Evolutionary conservation across 2,329 filamentous ascomycete species (phyloP).

Genomic region (Colletotrichum sp.): DNA sequence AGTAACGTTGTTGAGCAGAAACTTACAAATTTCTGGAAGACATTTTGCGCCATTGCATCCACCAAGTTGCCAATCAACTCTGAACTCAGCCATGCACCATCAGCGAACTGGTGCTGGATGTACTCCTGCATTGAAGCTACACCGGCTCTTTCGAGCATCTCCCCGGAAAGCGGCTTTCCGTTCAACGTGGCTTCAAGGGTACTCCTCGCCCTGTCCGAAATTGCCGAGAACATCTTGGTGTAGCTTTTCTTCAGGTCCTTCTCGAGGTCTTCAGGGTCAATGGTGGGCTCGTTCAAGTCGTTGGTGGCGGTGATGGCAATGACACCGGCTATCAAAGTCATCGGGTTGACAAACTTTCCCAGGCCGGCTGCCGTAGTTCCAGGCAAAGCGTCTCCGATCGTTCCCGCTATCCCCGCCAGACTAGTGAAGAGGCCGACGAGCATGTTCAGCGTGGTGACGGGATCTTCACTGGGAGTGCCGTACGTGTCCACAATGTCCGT

Average conservation of each 20-base stretch:
- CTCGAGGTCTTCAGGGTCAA: background rate
- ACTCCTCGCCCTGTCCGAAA: background rate
- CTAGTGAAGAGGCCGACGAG: background rate
- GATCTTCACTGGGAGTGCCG: background rate
- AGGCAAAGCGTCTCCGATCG: background rate
- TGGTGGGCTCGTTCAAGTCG: background rate
- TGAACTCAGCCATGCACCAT: background rate
- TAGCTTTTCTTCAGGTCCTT: background rate
- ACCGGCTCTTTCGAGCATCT: background rate
- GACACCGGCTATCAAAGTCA: background rate
- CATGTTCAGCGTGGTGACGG: background rate
- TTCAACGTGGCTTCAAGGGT: background rate
- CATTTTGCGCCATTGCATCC: background rate
- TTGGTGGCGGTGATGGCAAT: background rate
- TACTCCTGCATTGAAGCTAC: background rate
- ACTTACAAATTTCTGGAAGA: background rate
- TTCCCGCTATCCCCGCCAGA: background rate
- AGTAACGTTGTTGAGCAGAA: rapidly evolving
- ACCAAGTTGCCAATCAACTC: background rate
- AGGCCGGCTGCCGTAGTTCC: background rate
- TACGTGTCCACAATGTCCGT: background rate
- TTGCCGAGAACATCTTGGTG: background rate
- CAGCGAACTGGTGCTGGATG: background rate
- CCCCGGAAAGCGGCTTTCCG: background rate
- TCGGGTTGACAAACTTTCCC: background rate